These are phyloP conservation scores for Dioszegia aurantiaca DNA, from an alignment of 768 basidiomycete genomes.

Conservation along the genomic window DNA sequence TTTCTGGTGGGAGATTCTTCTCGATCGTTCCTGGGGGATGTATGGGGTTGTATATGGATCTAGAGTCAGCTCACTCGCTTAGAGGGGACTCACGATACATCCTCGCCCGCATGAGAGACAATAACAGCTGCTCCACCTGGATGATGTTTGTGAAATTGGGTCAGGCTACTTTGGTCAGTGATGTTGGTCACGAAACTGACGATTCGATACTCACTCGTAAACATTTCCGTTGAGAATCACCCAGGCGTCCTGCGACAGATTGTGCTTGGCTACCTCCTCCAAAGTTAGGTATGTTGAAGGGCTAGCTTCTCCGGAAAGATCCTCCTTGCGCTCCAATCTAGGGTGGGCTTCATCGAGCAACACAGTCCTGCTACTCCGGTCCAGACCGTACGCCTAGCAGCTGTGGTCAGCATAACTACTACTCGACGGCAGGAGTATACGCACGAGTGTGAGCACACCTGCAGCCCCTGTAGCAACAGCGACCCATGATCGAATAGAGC, in stretches of 20 bases:
- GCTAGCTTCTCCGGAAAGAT: too few species aligned
- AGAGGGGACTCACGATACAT: constrained; percentile 42
- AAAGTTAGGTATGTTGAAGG: constrained; percentile 16
- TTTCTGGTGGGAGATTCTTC: constrained; percentile 36
- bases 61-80: not conserved
- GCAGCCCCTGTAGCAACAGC: too few species aligned
- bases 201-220: constrained; percentile 43
- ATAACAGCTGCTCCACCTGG: constrained; percentile 49
- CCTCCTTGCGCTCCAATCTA: too few species aligned
- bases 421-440: too few species aligned
- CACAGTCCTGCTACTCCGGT: not conserved
- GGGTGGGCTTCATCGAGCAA: too few species aligned
- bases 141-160: constrained; percentile 41
- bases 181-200: too few species aligned
- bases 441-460: too few species aligned
- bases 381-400: not conserved
- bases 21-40: constrained; percentile 46
- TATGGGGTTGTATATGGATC: constrained; percentile 40
- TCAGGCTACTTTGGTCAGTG: constrained; percentile 26
- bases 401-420: too few species aligned
- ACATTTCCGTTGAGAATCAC: constrained; percentile 48
- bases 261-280: constrained; percentile 41
- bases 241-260: constrained; percentile 47
- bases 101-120: constrained; percentile 43
- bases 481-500: too few species aligned